Evolutionary conservation across 1,139 yeast species (phyloP).

Genomic region (Protomyces inouyei): DNA sequence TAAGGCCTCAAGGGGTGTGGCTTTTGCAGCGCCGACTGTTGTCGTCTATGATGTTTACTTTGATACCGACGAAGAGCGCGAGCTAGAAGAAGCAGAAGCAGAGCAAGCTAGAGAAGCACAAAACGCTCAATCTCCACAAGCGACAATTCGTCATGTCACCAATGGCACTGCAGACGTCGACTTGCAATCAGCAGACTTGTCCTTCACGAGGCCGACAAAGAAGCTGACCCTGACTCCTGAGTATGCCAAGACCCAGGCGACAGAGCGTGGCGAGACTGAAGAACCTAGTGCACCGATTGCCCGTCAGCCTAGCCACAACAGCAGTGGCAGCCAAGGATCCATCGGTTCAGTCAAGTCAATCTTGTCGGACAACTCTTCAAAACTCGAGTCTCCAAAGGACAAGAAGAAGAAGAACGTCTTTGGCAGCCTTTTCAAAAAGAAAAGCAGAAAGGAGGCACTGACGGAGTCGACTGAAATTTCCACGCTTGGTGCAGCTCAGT

Average conservation of each 20-base stretch:
- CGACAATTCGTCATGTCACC: not conserved
- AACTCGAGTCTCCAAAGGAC: not conserved
- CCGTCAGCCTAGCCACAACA: not conserved
- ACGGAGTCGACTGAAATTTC: not conserved
- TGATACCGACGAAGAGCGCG: slow-evolving; percentile 5
- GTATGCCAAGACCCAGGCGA: not conserved
- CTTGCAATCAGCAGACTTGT: not conserved
- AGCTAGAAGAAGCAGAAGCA: not conserved
- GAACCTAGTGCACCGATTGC: not conserved
- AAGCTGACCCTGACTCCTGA: not conserved
- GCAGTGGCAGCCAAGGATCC: not conserved
- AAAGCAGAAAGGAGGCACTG: slow-evolving; percentile 3
- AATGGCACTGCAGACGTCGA: not conserved
- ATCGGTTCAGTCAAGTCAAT: not conserved
- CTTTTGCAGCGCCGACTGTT: slow-evolving; percentile 19
- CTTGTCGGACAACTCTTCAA: not conserved
- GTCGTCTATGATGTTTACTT: slow-evolving; percentile 23
- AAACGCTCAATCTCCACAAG: not conserved
- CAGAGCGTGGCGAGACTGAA: not conserved
- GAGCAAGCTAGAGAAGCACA: not conserved
- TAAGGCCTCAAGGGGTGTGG: slow-evolving; percentile 12
- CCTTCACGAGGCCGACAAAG: not conserved
- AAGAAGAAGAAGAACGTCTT: slow-evolving; percentile 25
- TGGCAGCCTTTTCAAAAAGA: slow-evolving; percentile 23
- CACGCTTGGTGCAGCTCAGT: not conserved